These are phyloP conservation scores for Torulaspora indica DNA, from an alignment of 805 yeast genomes.

Conservation along the genomic window DNA sequence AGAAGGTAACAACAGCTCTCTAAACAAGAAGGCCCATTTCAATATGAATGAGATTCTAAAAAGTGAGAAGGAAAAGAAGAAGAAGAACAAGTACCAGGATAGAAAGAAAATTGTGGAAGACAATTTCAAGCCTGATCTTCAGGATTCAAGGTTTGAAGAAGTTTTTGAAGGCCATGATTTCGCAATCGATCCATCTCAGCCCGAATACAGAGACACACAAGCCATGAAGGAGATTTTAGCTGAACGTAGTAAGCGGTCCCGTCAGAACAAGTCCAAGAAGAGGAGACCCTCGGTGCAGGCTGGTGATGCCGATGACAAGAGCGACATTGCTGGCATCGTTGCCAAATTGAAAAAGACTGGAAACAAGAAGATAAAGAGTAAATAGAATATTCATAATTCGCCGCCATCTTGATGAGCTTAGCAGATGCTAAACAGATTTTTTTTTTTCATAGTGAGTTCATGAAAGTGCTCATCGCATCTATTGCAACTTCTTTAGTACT, in stretches of 20 bases:
- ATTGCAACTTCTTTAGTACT: neutral
- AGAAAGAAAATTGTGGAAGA: slow-evolving; percentile 50
- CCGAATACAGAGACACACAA: slow-evolving; percentile 83
- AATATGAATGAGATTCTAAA: slow-evolving; percentile 71
- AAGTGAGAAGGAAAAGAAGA: slow-evolving; percentile 60
- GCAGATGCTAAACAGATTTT: neutral
- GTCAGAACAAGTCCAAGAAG: slow-evolving; percentile 21
- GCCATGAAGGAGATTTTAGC: slow-evolving; percentile 80
- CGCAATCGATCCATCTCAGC: slow-evolving; percentile 89
- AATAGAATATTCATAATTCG: slow-evolving; percentile 2
- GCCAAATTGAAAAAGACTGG: slow-evolving; percentile 47
- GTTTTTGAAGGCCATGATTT: slow-evolving; percentile 80
- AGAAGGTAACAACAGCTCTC: slow-evolving; percentile 33
- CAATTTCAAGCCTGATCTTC: slow-evolving; percentile 61
- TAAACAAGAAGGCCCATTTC: slow-evolving; percentile 56
- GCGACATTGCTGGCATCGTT: slow-evolving; percentile 38
- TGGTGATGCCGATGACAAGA: slow-evolving; percentile 8
- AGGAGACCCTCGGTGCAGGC: slow-evolving; percentile 12
- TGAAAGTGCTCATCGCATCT: neutral
- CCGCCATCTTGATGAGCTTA: neutral
- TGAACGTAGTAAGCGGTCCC: slow-evolving; percentile 60
- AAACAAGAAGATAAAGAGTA: slow-evolving; percentile 18
- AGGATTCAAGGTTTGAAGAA: slow-evolving; percentile 81
- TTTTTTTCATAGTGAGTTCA: neutral
- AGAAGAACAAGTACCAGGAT: slow-evolving; percentile 44